These are phyloP conservation scores for Nasturtium officinale DNA, from an alignment of 345 rosid genomes.

Conservation along the genomic window DNA sequence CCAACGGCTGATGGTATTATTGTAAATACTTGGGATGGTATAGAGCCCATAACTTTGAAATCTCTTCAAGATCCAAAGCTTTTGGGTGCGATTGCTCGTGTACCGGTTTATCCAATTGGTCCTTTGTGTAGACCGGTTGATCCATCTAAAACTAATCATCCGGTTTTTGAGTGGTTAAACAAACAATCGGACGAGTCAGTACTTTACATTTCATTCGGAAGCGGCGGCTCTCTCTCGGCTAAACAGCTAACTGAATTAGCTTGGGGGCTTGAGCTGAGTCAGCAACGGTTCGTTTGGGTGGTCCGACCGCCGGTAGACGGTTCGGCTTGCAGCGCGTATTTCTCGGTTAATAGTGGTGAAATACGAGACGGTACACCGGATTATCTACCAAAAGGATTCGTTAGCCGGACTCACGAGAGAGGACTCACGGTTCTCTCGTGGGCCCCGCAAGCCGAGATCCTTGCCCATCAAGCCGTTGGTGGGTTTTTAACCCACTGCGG, in stretches of 20 bases:
- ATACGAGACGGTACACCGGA: constrained; percentile 20
- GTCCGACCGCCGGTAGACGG: constrained; percentile 34
- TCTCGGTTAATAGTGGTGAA: neutral
- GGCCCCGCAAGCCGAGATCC: constrained; percentile 70
- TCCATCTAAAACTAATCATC: constrained; percentile 10
- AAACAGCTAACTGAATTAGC: constrained; percentile 36
- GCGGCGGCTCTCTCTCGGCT: constrained; percentile 55
- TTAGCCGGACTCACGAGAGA: constrained; percentile 23
- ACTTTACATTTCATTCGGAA: constrained; percentile 66
- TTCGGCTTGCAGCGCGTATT: constrained; percentile 2
- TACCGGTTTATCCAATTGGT: constrained; percentile 43
- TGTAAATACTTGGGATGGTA: constrained; percentile 45
- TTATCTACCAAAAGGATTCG: constrained; percentile 30
- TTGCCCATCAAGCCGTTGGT: constrained; percentile 58
- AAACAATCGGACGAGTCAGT: constrained; percentile 56
- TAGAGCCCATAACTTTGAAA: constrained; percentile 41
- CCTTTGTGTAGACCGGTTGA: constrained; percentile 35
- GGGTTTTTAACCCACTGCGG: constrained; percentile 76
- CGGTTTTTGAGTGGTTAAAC: constrained; percentile 55
- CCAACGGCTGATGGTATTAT: constrained; percentile 38
- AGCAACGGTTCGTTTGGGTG: constrained; percentile 43
- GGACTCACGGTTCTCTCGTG: constrained; percentile 42
- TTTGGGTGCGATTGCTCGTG: constrained; percentile 38
- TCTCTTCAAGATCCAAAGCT: constrained; percentile 35
- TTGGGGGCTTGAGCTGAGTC: constrained; percentile 42